Evolutionary conservation across 2,329 filamentous ascomycete species (phyloP), one percentile per base, ranked within the genome.

Genomic region (Beauveria brongniartii): DNA sequence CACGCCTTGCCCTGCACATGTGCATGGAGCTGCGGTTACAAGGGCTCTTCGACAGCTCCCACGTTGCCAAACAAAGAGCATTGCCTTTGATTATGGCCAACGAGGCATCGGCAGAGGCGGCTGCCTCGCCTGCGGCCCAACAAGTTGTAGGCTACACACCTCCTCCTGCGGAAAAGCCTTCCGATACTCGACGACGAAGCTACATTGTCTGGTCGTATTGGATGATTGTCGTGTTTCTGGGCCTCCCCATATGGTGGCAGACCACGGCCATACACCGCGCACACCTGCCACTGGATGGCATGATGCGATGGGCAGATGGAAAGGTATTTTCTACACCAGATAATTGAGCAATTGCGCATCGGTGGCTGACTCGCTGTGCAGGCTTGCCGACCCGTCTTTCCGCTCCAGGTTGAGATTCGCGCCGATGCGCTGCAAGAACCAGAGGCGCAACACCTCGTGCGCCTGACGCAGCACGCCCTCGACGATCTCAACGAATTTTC

Each of bases 241-340:
- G 94, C 3, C 73, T 99, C 65, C 94, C 94, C 61, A 88, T 96
- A 82, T 99, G 94, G 94, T 95, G 91, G 86, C 87, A 86, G 73
- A 97, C 94, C 0, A 99, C 94, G 4, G 89, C 90, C 0, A 96
- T 97, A 60, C 92, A 96, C 73, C 85, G 94, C 60, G 92, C 93
- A 14, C 82, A 86, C 50, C 77, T 99, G 67, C 94, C 94, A 5
- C 74, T 97, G 66, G 82, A 89, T 70, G 83, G 87, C 59, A 99
- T 99, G 94, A 83, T 89, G 66, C 83, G 89, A 64, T 97, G 94
- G 93, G 90, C 91, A 10, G 90, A 95, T 69, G 92, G 92, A 65
- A 91, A 89, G 82, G 92, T 95, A 73, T 37, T 6, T 16, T 3
- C 34, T 37, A 5, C 34, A 16, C 5, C 34, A 37, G 12, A 16